Evolutionary conservation across 495 filamentous ascomycete genomes (phyloP).

Genomic region (Letharia columbiana): DNA sequence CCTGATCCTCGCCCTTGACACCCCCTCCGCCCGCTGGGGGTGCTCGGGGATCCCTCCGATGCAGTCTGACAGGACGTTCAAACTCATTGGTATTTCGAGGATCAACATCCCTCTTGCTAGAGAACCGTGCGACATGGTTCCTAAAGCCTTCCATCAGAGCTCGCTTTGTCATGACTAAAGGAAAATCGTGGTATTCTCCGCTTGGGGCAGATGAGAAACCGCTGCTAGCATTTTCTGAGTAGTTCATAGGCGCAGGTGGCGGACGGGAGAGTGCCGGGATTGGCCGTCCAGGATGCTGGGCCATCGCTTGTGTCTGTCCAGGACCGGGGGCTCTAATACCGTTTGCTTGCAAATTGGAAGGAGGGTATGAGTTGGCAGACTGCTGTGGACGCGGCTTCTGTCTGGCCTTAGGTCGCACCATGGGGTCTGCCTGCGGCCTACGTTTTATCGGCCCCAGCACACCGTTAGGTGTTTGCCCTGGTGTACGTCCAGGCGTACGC

Average conservation of each 20-base stretch:
- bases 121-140: constrained; percentile 75
- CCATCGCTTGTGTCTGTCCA: constrained; percentile 11
- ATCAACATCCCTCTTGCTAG: constrained; percentile 56
- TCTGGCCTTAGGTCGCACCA: constrained; percentile 56
- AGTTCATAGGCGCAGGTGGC: constrained; percentile 8
- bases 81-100: constrained; percentile 72
- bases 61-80: constrained; percentile 74
- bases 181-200: constrained; percentile 50
- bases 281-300: constrained; percentile 22
- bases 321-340: constrained; percentile 7
- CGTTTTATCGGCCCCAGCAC: constrained; percentile 33
- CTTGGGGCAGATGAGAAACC: constrained; percentile 54
- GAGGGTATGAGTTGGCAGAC: not conserved
- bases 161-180: constrained; percentile 71
- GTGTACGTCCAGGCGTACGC: constrained; percentile 34
- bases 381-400: constrained; percentile 18
- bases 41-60: constrained; percentile 79
- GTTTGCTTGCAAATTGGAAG: constrained; percentile 12
- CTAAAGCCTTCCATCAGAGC: constrained; percentile 71
- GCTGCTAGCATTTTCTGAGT: constrained; percentile 36
- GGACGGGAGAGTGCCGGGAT: constrained; percentile 9
- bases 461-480: constrained; percentile 38
- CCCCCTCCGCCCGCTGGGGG: constrained; percentile 42
- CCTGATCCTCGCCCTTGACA: constrained; percentile 43
- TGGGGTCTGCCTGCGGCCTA: constrained; percentile 54